Evolutionary conservation across 108 stramenopile genomes (phyloP).

Genomic region (Fragilaria crotonensis): DNA sequence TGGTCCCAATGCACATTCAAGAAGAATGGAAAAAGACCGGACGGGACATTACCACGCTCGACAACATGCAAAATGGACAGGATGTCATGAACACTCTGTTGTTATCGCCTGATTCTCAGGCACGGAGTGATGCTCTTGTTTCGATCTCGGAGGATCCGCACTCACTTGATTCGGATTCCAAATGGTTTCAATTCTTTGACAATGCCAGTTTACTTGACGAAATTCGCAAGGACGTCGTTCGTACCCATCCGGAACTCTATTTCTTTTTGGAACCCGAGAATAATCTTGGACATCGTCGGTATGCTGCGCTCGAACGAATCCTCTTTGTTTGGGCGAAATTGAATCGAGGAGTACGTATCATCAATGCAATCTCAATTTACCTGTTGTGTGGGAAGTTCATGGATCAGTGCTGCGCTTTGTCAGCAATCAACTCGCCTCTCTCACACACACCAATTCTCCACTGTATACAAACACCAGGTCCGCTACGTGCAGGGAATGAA

Average conservation of each 20-base stretch:
- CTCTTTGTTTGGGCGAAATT: constrained; percentile 92
- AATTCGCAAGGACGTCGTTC: constrained; percentile 85
- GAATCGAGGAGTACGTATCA: constrained; percentile 82
- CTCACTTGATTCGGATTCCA: background rate
- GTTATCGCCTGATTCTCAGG: background rate
- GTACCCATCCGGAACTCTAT: constrained; percentile 76
- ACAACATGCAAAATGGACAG: background rate
- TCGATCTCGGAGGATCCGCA: background rate
- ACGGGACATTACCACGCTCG: constrained; percentile 6
- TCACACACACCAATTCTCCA: background rate
- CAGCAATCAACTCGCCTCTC: background rate
- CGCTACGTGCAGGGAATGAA: constrained; percentile 99
- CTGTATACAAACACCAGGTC: constrained; percentile 31
- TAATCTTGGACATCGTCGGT: constrained; percentile 60
- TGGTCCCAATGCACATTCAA: constrained; percentile 18
- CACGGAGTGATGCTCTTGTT: background rate
- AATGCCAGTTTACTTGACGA: constrained; percentile 65
- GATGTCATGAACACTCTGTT: constrained; percentile 14
- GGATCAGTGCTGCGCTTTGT: background rate
- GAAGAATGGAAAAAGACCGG: constrained; percentile 36
- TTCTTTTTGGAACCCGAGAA: constrained; percentile 78
- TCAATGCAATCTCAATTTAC: background rate
- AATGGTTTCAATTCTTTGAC: constrained; percentile 20
- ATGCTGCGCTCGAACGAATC: constrained; percentile 85
- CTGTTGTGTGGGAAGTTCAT: no score